Percentiles rank a stretch among this genome's conserved stretches.
phyloP scores from a whole-genome alignment of 176 grass and related monocot genomes.

The Phoenix dactylifera region DNA sequence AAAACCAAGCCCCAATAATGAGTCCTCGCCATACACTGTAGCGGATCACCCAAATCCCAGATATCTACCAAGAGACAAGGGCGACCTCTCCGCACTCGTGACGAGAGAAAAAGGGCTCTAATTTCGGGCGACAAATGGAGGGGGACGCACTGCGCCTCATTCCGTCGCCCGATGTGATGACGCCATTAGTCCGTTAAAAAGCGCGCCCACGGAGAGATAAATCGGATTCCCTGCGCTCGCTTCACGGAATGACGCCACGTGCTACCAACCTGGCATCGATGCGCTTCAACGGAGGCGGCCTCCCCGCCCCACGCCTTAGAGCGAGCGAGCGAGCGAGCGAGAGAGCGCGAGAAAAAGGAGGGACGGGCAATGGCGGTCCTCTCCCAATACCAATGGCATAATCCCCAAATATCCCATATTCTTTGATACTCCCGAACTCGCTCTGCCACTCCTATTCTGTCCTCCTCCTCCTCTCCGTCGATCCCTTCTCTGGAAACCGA shows the following conservation, averaged over 20 bases:
- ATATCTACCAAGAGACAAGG: too few species aligned
- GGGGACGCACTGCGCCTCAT: too few species aligned
- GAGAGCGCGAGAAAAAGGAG: not conserved
- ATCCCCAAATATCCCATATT: constrained; percentile 2
- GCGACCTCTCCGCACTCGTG: too few species aligned
- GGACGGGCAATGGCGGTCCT: not conserved
- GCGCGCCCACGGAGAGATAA: too few species aligned
- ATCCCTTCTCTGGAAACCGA: too few species aligned
- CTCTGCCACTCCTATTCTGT: not conserved
- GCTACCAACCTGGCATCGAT: constrained; percentile 17
- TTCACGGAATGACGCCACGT: constrained; percentile 19
- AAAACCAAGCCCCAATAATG: too few species aligned
- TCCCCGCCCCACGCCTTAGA: not conserved
- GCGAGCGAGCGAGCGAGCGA: not conserved
- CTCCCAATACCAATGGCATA: constrained; percentile 11
- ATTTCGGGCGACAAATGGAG: too few species aligned
- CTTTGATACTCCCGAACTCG: not conserved
- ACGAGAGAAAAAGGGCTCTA: too few species aligned
- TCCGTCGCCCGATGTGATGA: too few species aligned
- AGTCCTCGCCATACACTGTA: too few species aligned
- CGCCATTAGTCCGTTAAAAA: too few species aligned
- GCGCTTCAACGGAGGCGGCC: constrained; percentile 13
- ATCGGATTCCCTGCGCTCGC: not conserved
- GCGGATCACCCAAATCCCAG: too few species aligned
- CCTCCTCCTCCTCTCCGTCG: not conserved